These are phyloP conservation scores for Penicillium sp. DNA, from an alignment of 2,329 filamentous ascomycete species.

Conservation along the genomic window DNA sequence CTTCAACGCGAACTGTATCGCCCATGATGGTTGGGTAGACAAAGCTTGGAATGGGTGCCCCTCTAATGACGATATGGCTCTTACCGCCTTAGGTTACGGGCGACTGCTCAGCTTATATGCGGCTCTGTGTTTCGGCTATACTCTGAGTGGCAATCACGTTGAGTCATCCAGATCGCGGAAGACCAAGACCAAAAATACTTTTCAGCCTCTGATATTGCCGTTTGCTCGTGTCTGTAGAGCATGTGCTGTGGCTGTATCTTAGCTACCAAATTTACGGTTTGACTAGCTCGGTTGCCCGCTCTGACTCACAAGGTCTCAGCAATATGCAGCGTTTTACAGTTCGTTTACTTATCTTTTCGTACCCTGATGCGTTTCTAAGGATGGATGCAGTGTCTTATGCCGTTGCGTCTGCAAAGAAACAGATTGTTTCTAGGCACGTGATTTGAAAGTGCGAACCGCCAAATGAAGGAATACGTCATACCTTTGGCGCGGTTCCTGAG, in stretches of 20 bases:
- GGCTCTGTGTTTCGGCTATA: background rate
- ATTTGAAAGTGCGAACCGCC: background rate
- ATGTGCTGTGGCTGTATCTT: background rate
- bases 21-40: slow-evolving; percentile 18
- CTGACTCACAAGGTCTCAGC: background rate
- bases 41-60: slow-evolving; percentile 12
- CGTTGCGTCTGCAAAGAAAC: background rate
- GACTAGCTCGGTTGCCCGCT: background rate
- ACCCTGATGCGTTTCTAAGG: too few species aligned
- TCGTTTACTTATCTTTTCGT: background rate
- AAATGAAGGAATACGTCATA: background rate
- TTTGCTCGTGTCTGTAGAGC: background rate
- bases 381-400: background rate
- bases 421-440: background rate
- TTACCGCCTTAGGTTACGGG: slow-evolving; percentile 18
- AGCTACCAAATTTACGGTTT: background rate
- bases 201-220: background rate
- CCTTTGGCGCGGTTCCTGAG: background rate
- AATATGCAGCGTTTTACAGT: background rate
- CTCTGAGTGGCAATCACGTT: background rate
- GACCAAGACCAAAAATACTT: background rate
- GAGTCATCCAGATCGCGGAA: background rate
- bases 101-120: slow-evolving; percentile 1
- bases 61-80: slow-evolving; percentile 20
- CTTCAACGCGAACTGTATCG: slow-evolving; percentile 28